Percentiles rank a stretch among this genome's conserved stretches.
Conservation (phyloP, 768 basidiomycete species). For the Boletus tylopilopsis region DNA sequence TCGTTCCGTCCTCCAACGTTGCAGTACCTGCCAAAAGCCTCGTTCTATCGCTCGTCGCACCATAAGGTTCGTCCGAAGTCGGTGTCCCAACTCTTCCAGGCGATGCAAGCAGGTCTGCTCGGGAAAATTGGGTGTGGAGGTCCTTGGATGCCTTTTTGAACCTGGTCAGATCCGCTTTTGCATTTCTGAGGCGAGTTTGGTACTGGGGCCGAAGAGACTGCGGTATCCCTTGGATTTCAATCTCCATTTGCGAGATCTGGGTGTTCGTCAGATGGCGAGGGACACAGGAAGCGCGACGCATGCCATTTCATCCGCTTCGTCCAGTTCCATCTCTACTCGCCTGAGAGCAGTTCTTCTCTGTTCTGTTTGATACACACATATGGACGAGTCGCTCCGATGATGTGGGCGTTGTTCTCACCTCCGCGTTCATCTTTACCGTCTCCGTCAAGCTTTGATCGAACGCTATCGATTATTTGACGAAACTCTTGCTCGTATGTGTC, state of each 20-base stretch:
- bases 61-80: conserved; percentile 80
- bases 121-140: conserved; percentile 61
- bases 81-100: conserved; percentile 32
- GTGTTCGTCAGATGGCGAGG: conserved; percentile 3
- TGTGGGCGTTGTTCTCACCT: conserved; percentile 45
- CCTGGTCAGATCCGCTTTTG: conserved; percentile 70
- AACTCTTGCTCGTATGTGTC: conserved; percentile 94
- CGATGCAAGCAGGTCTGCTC: conserved; percentile 73
- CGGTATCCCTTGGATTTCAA: conserved; percentile 94
- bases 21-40: conserved; percentile 76
- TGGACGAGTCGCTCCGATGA: conserved; percentile 1
- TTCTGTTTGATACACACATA: conserved; percentile 43
- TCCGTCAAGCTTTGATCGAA: conserved; percentile 73
- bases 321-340: conserved; percentile 90
- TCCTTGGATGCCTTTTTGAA: conserved; percentile 84
- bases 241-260: conserved; percentile 98
- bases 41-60: conserved; percentile 64
- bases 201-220: conserved; percentile 78
- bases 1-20: conserved; percentile 78
- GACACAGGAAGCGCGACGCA: conserved; percentile 15
- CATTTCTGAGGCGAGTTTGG: conserved; percentile 65
- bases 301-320: conserved; percentile 98
- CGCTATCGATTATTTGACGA: conserved; percentile 70
- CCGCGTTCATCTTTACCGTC: conserved; percentile 62
- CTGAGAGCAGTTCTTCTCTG: conserved; percentile 76